phyloP scores from a whole-genome alignment of 2,329 filamentous ascomycete genomes.

The Proliferodiscus dingleyae region DNA sequence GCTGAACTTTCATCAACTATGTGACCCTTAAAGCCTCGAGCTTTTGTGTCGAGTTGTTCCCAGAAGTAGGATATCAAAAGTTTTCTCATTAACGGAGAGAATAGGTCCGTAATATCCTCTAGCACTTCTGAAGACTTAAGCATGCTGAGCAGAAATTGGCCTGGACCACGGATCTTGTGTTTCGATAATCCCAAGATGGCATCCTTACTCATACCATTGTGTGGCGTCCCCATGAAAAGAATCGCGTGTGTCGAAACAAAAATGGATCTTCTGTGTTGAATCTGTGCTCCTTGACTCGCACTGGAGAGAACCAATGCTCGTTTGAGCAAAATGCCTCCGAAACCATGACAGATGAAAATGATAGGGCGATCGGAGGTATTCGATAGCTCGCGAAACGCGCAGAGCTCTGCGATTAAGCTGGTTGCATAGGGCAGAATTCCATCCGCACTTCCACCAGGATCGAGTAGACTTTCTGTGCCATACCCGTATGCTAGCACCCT shows the following conservation, averaged over 20 bases:
- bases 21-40: neutral
- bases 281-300: constrained; percentile 1
- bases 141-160: neutral
- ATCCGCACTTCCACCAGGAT: too few species aligned
- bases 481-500: constrained; percentile 28
- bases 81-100: constrained; percentile 16
- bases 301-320: constrained; percentile 11
- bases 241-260: neutral
- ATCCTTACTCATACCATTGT: too few species aligned
- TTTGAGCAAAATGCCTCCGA: constrained; percentile 14
- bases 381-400: constrained; percentile 28
- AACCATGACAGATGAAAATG: constrained; percentile 13
- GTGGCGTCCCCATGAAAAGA: constrained; percentile 1
- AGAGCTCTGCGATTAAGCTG: constrained; percentile 32
- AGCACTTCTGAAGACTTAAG: constrained; percentile 3
- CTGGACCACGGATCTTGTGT: neutral
- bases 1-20: constrained; percentile 10
- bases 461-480: constrained; percentile 17
- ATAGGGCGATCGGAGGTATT: constrained; percentile 18
- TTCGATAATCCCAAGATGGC: too few species aligned
- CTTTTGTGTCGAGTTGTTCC: constrained; percentile 6
- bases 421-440: constrained; percentile 15
- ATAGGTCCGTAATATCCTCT: constrained; percentile 24
- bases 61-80: constrained; percentile 14
- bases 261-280: neutral